Conservation (phyloP, 345 rosid species). For the Murraya paniculata region DNA sequence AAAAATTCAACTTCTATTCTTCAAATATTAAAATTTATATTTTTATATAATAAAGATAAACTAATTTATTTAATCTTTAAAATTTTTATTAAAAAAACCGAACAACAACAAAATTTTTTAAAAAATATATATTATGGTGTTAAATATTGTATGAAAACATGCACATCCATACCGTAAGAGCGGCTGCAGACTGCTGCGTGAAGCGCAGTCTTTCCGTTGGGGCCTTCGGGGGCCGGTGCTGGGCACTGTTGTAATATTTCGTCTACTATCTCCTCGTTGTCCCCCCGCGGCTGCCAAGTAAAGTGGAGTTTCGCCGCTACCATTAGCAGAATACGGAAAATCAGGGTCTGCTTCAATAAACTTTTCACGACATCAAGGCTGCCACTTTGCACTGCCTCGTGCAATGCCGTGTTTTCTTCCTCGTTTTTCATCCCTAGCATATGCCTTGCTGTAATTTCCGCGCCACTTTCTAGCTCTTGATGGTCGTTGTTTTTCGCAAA, state of each 20-base stretch:
- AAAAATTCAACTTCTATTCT: too few species aligned
- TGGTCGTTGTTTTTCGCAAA: too few species aligned
- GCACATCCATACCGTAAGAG: too few species aligned
- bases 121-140: too few species aligned
- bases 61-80: too few species aligned
- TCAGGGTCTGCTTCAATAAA: background rate
- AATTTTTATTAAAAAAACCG: too few species aligned
- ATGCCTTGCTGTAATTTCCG: background rate
- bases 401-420: background rate
- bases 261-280: fast-evolving
- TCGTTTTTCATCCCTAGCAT: background rate
- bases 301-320: background rate
- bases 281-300: background rate
- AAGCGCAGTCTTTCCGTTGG: background rate
- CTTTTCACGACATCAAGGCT: background rate
- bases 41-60: too few species aligned
- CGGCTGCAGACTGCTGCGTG: background rate
- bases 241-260: background rate
- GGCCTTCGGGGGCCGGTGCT: background rate
- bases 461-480: background rate
- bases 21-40: too few species aligned
- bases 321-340: background rate
- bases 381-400: background rate
- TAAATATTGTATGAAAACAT: too few species aligned
- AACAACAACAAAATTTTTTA: too few species aligned